phyloP scores from a whole-genome alignment of 2,329 filamentous ascomycete genomes.

The Trichophyton mentagrophytes region DNA sequence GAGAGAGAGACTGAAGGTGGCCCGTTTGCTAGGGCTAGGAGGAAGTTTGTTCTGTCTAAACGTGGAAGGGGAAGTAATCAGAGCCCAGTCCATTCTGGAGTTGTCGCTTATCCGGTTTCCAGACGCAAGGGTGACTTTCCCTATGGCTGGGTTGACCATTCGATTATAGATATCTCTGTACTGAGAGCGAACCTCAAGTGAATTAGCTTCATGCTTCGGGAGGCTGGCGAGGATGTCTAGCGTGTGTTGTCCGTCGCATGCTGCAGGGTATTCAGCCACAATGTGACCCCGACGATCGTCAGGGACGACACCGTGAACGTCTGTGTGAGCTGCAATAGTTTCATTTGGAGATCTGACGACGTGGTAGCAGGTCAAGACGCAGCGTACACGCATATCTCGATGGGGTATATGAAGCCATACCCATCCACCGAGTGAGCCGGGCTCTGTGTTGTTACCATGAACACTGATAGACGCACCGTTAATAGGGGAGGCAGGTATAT shows the following conservation, averaged over 20 bases:
- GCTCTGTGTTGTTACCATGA: background rate
- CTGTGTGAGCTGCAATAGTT: background rate
- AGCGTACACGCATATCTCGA: background rate
- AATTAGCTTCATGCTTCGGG: background rate
- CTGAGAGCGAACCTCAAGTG: background rate
- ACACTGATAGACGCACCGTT: constrained; percentile 5
- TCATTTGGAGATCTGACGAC: background rate
- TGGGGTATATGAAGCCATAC: constrained; percentile 1
- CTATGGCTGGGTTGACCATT: background rate
- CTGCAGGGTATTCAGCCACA: constrained; percentile 4
- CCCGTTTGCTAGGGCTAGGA: background rate
- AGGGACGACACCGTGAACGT: background rate
- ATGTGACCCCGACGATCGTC: background rate
- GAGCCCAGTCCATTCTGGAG: background rate
- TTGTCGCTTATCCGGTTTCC: background rate
- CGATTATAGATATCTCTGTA: background rate
- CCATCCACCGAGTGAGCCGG: constrained; percentile 7
- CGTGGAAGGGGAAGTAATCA: background rate
- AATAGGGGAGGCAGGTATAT: background rate
- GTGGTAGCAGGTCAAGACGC: constrained; percentile 7
- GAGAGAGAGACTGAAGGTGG: background rate
- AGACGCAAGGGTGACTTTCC: background rate
- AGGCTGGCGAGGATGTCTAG: background rate
- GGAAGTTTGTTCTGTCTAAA: background rate
- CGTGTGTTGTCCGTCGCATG: background rate